phyloP scores from a whole-genome alignment of 495 filamentous ascomycete genomes.

The Letharia lupina region DNA sequence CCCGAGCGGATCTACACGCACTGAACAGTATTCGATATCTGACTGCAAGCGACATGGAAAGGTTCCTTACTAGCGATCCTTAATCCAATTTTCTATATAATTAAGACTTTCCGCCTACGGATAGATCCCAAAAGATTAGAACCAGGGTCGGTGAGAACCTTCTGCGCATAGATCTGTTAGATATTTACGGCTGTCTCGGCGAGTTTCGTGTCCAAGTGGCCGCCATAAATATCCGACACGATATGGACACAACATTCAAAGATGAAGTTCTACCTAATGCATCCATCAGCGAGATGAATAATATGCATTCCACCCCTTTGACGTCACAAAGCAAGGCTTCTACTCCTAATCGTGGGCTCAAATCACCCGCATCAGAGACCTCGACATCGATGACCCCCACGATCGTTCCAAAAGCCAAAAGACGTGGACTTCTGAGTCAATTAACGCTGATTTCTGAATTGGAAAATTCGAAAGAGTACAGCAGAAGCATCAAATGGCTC shows the following conservation, averaged over 20 bases:
- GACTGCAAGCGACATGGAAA: not conserved
- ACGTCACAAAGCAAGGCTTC: not conserved
- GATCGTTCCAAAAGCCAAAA: not conserved
- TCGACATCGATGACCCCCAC: not conserved
- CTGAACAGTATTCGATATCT: not conserved
- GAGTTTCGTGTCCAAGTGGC: not conserved
- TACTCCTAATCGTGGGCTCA: not conserved
- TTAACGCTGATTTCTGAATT: not conserved
- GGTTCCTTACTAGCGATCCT: not conserved
- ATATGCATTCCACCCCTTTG: not conserved
- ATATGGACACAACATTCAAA: not conserved
- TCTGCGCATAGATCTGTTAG: not conserved
- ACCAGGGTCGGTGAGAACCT: not conserved
- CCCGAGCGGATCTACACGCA: not conserved
- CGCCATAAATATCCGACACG: not conserved
- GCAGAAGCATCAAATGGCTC: slow-evolving; percentile 66
- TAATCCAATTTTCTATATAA: not conserved
- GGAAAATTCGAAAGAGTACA: slow-evolving; percentile 48
- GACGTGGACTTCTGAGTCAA: not conserved
- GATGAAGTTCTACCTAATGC: not conserved
- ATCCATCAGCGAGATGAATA: not conserved
- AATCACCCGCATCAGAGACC: not conserved
- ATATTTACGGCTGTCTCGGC: not conserved
- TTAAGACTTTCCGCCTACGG: not conserved
- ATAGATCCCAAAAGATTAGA: not conserved